Percentiles rank a stretch among this genome's conserved stretches.
These are phyloP conservation scores for Trichophyton simii DNA, from an alignment of 2,329 filamentous ascomycete genomes.

Conservation along the genomic window DNA sequence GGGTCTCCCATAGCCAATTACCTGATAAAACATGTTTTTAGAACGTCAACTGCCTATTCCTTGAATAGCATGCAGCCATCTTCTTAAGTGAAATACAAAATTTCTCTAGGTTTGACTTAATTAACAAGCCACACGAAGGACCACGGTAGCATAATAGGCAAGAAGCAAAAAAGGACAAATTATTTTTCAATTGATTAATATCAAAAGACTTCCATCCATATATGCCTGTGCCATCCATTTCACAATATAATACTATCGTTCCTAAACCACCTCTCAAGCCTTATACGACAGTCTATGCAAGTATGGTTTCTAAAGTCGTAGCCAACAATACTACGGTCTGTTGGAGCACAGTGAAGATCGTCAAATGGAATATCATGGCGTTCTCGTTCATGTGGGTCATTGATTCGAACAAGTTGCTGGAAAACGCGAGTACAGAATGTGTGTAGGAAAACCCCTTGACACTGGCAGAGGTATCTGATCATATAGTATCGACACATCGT, in stretches of 20 bases:
- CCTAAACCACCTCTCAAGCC: background rate
- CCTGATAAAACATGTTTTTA: no score
- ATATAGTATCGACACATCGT: constrained; percentile 22
- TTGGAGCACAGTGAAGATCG: constrained; percentile 9
- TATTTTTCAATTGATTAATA: no score
- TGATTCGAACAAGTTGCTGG: constrained; percentile 21
- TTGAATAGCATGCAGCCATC: no score
- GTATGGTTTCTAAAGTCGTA: background rate
- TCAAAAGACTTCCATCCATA: no score
- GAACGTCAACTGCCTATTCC: no score
- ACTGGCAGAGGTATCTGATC: constrained; percentile 18
- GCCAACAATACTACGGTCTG: constrained; percentile 6
- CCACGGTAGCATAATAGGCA: background rate
- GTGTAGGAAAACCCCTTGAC: constrained; percentile 16
- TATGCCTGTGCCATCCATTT: background rate
- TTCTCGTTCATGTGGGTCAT: constrained; percentile 17
- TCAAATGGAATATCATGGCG: constrained; percentile 12
- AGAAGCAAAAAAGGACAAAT: background rate
- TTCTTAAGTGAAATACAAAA: background rate
- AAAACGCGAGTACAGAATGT: constrained; percentile 17
- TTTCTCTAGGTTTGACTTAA: background rate
- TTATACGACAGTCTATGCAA: constrained; percentile 7
- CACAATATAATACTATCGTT: background rate
- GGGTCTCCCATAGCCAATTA: no score
- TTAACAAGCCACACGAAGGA: constrained; percentile 4